Evolutionary conservation across 2,329 filamentous ascomycete genomes (phyloP).

Genomic region (Microdochium nivale): DNA sequence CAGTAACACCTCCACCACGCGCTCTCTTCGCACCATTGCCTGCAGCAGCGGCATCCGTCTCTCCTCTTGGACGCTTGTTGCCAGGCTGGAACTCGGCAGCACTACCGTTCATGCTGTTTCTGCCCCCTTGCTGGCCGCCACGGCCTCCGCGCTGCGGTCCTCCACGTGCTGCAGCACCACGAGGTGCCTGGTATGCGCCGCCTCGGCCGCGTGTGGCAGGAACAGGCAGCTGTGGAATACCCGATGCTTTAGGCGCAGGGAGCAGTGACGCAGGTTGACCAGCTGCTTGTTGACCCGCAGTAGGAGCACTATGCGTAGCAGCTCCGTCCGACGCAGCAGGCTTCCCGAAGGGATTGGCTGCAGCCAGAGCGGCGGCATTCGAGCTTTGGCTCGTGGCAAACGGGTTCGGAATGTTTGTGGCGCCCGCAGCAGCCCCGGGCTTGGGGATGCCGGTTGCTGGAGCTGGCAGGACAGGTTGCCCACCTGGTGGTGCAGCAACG

Average conservation of each 20-base stretch:
- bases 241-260: slow-evolving; percentile 12
- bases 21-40: slow-evolving; percentile 27
- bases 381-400: background rate
- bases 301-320: slow-evolving; percentile 5
- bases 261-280: slow-evolving; percentile 12
- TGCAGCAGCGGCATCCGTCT: slow-evolving; percentile 24
- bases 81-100: slow-evolving; percentile 46
- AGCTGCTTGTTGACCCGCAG: slow-evolving; percentile 6
- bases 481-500: slow-evolving; percentile 18
- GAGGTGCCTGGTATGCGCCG: slow-evolving; percentile 16
- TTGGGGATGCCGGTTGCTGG: slow-evolving; percentile 7
- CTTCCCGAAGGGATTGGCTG: slow-evolving; percentile 13
- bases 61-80: slow-evolving; percentile 45
- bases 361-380: slow-evolving; percentile 2
- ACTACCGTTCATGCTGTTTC: slow-evolving; percentile 35
- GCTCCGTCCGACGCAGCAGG: slow-evolving; percentile 1
- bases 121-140: slow-evolving; percentile 20
- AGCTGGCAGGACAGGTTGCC: slow-evolving; percentile 13
- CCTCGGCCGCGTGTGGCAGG: slow-evolving; percentile 11
- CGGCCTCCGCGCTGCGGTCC: slow-evolving; percentile 29
- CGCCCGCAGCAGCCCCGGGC: slow-evolving; percentile 4
- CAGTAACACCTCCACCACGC: slow-evolving; percentile 19
- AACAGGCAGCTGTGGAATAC: slow-evolving; percentile 7
- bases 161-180: slow-evolving; percentile 26
- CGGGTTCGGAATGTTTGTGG: background rate